Evolutionary conservation across 116 monocot species (phyloP).

Genomic region (Iris pallida): DNA sequence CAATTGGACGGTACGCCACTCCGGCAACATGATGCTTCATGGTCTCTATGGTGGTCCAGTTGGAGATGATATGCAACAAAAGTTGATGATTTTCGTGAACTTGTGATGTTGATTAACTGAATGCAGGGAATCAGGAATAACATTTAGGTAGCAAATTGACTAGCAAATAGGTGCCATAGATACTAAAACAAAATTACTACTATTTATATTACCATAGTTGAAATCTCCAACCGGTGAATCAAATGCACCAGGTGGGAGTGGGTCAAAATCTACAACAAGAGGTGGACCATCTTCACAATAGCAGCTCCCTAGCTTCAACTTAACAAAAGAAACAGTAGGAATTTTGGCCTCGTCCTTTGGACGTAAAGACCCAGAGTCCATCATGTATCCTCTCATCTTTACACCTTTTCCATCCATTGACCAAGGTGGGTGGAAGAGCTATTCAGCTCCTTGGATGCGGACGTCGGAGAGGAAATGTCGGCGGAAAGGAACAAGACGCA

Average conservation of each 20-base stretch:
- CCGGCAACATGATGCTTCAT: too few relatives aligned
- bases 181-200: neutral
- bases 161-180: neutral
- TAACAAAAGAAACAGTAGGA: constrained; percentile 23
- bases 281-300: constrained; percentile 40
- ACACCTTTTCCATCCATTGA: neutral
- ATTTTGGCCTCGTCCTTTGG: constrained; percentile 2
- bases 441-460: too few relatives aligned
- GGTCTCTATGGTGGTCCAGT: too few relatives aligned
- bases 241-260: constrained; percentile 45
- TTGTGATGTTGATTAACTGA: neutral
- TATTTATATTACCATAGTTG: constrained; percentile 20
- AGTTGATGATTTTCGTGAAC: neutral
- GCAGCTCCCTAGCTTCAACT: constrained; percentile 23
- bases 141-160: neutral
- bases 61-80: neutral
- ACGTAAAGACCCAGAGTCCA: constrained; percentile 6
- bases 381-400: constrained; percentile 6
- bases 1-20: too few relatives aligned
- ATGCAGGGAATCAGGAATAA: neutral
- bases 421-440: too few relatives aligned
- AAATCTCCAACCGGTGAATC: constrained; percentile 29
- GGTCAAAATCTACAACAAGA: constrained; percentile 26
- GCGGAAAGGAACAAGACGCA: too few relatives aligned
- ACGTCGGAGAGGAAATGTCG: too few relatives aligned